Percentiles rank a stretch among this genome's conserved stretches.
Evolutionary conservation across 2,329 filamentous ascomycete species (phyloP).

Genomic region (Trichocomaceae sp.): DNA sequence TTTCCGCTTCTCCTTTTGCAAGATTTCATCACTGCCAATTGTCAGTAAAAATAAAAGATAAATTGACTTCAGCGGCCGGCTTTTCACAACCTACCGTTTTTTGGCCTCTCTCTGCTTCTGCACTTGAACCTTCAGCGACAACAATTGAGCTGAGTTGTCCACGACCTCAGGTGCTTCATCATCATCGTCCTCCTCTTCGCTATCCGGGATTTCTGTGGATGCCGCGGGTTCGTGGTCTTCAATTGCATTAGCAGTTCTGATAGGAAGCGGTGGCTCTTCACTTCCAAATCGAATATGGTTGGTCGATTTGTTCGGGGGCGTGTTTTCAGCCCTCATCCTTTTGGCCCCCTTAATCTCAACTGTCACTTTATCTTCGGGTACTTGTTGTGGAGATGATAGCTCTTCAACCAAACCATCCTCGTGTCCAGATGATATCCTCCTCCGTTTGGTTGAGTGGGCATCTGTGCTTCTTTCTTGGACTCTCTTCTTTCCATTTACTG

Average conservation of each 20-base stretch:
- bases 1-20: constrained; percentile 35
- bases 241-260: constrained; percentile 17
- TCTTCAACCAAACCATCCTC: constrained; percentile 16
- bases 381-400: constrained; percentile 12
- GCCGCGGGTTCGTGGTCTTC: constrained; percentile 14
- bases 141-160: constrained; percentile 34
- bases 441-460: constrained; percentile 28
- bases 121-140: constrained; percentile 33
- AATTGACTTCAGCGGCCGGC: neutral
- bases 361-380: neutral
- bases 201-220: constrained; percentile 13
- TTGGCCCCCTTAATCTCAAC: constrained; percentile 7
- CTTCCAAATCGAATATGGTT: constrained; percentile 36
- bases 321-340: neutral
- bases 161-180: constrained; percentile 40
- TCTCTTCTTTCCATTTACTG: constrained; percentile 31
- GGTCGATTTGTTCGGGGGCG: neutral
- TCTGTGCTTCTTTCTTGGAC: constrained; percentile 18
- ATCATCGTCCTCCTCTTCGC: constrained; percentile 27
- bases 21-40: constrained; percentile 29
- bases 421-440: constrained; percentile 21
- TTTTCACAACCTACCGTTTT: constrained; percentile 28
- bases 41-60: neutral
- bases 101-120: constrained; percentile 32
- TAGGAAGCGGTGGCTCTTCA: constrained; percentile 31